Evolutionary conservation across 345 rosid species (phyloP), one percentile per base, ranked within the genome.

Genomic region (Alliaria petiolata): DNA sequence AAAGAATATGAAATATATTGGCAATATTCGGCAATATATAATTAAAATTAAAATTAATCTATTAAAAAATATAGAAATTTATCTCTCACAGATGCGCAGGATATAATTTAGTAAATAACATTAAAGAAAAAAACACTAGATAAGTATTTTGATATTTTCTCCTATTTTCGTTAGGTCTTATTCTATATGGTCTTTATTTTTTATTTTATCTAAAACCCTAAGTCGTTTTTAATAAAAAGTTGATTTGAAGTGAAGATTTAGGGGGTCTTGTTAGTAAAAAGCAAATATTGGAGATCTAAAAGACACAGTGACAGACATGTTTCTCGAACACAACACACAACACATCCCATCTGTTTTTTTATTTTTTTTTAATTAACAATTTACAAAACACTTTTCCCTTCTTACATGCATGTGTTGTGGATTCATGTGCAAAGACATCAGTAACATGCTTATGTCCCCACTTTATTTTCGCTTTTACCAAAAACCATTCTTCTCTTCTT

Each of bases 241-340:
- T 42, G 62, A 64, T 62, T 39, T 39, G 45, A 56, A 19, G 62
- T 47, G 22, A 50, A 66, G 71, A 55, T 46, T 26, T 58, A 20
- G 1, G n/a, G n/a, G n/a, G 6, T 49, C 6, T 28, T 3, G 25
- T 22, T 22, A 22, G 25, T 22, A 22, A 58, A 75, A 51, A 61
- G 57, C 28, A 30, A n/a, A 36, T 14, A 61, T 25, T 38, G 45
- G 73, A 57, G 61, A 45, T 73, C 66, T 64, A 61, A 22, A 68
- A 62, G 79, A 83, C 88, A 80, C 51, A 62, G 80, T 67, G 80
- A 76, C 87, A 80, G 80, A 83, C 88, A 88, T 91, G 89, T 91
- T 82, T 75, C 79, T 77, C 76, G 70, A 78, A 78, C 76, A 67
- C 69, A 72, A 76, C 78, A 76, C 76, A 69, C 1, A 1, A 22